Percentiles rank a stretch among this genome's conserved stretches.
Evolutionary conservation across 352 stramenopile species (phyloP).

Genomic region (Phytopythium ostracodes): DNA sequence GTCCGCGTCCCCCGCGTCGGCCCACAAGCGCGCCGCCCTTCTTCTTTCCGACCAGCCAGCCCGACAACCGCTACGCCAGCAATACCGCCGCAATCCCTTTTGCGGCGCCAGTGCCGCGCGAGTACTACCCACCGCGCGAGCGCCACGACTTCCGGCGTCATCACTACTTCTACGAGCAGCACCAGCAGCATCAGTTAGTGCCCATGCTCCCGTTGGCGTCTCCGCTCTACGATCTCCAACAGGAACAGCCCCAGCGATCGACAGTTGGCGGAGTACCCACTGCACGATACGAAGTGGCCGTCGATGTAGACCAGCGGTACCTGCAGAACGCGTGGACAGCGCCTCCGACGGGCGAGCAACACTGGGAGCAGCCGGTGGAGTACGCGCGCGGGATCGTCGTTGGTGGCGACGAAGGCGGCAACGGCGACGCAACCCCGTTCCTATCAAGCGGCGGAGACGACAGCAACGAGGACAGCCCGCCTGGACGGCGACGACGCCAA

Average conservation of each 20-base stretch:
- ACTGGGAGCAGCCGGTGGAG: neutral
- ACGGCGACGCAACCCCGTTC: neutral
- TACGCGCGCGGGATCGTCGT: neutral
- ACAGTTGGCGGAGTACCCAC: neutral
- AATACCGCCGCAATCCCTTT: neutral
- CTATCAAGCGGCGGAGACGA: neutral
- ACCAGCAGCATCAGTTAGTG: neutral
- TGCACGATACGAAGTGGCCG: neutral
- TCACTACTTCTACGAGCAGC: neutral
- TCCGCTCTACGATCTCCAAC: neutral
- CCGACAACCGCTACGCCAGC: neutral
- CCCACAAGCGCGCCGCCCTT: neutral
- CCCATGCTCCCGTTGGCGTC: conserved; percentile 1
- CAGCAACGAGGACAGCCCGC: neutral
- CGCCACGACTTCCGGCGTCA: neutral
- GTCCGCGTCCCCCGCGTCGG: neutral
- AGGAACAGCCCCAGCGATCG: neutral
- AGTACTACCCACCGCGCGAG: neutral
- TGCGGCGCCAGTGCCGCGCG: conserved; percentile 1
- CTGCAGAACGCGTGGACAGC: neutral
- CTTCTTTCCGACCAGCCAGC: neutral
- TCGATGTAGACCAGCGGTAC: neutral
- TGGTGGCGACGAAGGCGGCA: neutral
- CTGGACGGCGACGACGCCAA: neutral
- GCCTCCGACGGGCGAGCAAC: neutral